Conservation (phyloP, 1,284 basidiomycete species). For the Boletus sp. region DNA sequence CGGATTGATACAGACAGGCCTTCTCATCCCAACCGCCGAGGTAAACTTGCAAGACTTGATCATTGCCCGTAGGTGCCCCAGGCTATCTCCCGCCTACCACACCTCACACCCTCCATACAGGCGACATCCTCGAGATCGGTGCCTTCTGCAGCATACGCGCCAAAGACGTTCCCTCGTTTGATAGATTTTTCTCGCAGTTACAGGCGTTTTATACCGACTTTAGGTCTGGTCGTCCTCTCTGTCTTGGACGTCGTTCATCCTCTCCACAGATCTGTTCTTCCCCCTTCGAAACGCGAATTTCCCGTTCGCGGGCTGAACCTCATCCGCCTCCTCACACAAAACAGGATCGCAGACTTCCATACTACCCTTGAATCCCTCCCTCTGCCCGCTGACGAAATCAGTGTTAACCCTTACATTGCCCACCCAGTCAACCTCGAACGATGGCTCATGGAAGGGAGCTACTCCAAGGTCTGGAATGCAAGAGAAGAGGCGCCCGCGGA, state of each 20-base stretch:
- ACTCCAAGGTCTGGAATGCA: slow-evolving; percentile 97
- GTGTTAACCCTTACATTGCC: slow-evolving; percentile 74
- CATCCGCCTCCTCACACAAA: slow-evolving; percentile 91
- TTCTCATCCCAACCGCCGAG: slow-evolving; percentile 64
- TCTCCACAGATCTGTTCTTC: slow-evolving; percentile 58
- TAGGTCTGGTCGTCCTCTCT: no score
- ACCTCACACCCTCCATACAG: slow-evolving; percentile 37
- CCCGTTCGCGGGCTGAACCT: slow-evolving; percentile 91
- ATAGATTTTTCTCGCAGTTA: slow-evolving; percentile 92
- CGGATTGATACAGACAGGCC: slow-evolving; percentile 71
- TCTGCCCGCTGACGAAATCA: slow-evolving; percentile 66
- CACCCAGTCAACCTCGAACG: slow-evolving; percentile 90
- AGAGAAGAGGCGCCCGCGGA: slow-evolving; percentile 82
- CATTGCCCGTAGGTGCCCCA: slow-evolving; percentile 57
- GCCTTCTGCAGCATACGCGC: slow-evolving; percentile 90
- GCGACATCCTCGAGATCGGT: slow-evolving; percentile 94
- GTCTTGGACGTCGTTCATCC: not conserved
- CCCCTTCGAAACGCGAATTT: slow-evolving; percentile 81
- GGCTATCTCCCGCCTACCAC: not conserved
- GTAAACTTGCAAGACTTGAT: slow-evolving; percentile 59
- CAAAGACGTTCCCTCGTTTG: slow-evolving; percentile 87
- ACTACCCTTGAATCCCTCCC: slow-evolving; percentile 97
- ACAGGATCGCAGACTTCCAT: slow-evolving; percentile 97
- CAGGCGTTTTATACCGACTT: slow-evolving; percentile 92
- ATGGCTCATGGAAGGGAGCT: slow-evolving; percentile 99